A percentile compares a stretch with the other conserved stretches of the same genome.
These are phyloP conservation scores for Nakazawaea molendinolei DNA, from an alignment of 805 yeast species.

Conservation along the genomic window DNA sequence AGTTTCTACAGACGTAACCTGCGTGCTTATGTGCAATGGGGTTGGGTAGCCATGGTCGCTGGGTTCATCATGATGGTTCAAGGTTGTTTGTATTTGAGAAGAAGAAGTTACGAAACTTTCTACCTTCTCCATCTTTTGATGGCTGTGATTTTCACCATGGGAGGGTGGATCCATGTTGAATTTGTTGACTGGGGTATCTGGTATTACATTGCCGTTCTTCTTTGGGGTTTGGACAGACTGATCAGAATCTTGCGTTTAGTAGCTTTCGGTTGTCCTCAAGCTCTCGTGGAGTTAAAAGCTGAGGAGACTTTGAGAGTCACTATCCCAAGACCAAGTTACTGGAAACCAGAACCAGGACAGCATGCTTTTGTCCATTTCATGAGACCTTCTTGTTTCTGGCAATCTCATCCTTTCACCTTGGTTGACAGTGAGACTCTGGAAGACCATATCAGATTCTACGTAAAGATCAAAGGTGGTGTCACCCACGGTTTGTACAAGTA, in stretches of 20 bases:
- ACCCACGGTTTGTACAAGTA: conserved; percentile 22
- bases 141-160: conserved; percentile 35
- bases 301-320: conserved; percentile 42
- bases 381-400: conserved; percentile 36
- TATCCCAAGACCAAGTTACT: conserved; percentile 35
- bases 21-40: conserved; percentile 20
- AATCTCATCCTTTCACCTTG: conserved; percentile 38
- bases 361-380: conserved; percentile 33
- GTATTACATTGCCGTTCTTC: conserved; percentile 16
- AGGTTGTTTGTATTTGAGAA: conserved; percentile 33
- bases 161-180: conserved; percentile 34
- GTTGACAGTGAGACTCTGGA: conserved; percentile 17
- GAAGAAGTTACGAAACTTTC: conserved; percentile 36
- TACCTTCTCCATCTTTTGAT: conserved; percentile 31
- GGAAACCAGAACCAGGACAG: conserved; percentile 35
- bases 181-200: conserved; percentile 2
- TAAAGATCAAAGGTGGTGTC: conserved; percentile 33
- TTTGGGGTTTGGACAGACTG: conserved; percentile 29
- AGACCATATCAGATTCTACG: conserved; percentile 24
- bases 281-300: conserved; percentile 30
- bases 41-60: conserved; percentile 17
- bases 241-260: conserved; percentile 28
- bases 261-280: conserved; percentile 29
- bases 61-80: conserved; percentile 35
- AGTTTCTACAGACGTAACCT: conserved; percentile 13